Evolutionary conservation across 169 alveolate genomes (phyloP).

Genomic region (Cryptosporidium ubiquitum): DNA sequence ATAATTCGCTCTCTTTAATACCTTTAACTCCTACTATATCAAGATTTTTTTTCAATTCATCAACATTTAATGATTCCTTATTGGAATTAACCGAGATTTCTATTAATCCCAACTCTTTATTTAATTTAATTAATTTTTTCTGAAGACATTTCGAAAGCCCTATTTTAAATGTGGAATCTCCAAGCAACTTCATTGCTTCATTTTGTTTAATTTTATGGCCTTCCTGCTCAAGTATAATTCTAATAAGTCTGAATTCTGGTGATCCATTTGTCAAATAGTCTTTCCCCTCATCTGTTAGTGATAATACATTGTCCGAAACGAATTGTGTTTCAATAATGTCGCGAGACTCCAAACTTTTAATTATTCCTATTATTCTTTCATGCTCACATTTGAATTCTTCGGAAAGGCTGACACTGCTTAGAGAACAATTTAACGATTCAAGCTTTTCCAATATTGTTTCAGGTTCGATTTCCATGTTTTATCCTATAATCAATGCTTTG

Average conservation of each 20-base stretch:
- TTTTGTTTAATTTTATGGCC: slow-evolving; percentile 17
- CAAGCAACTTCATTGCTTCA: background rate
- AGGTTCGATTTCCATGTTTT: slow-evolving; percentile 38
- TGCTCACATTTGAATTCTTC: slow-evolving; percentile 77
- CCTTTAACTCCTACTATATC: slow-evolving; percentile 6
- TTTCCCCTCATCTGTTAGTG: slow-evolving; percentile 81
- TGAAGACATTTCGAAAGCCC: slow-evolving; percentile 69
- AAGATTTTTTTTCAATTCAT: slow-evolving; percentile 19
- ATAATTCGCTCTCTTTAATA: slow-evolving; percentile 21
- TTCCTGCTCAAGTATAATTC: background rate
- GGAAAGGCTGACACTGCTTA: slow-evolving; percentile 43
- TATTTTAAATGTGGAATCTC: slow-evolving; percentile 31
- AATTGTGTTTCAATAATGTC: slow-evolving; percentile 80
- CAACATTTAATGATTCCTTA: background rate
- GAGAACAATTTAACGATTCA: background rate
- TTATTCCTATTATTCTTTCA: slow-evolving; percentile 81
- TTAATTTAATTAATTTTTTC: slow-evolving; percentile 29
- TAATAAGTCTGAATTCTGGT: slow-evolving; percentile 81
- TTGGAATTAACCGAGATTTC: background rate
- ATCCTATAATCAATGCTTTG: background rate
- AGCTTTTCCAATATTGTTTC: slow-evolving; percentile 20
- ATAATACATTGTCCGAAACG: slow-evolving; percentile 69
- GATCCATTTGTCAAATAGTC: slow-evolving; percentile 80
- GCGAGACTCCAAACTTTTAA: slow-evolving; percentile 83
- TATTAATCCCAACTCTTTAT: slow-evolving; percentile 35